Base-by-base conservation (phyloP, 108 stramenopile genomes). In the Mediolabrus comicus region DNA sequence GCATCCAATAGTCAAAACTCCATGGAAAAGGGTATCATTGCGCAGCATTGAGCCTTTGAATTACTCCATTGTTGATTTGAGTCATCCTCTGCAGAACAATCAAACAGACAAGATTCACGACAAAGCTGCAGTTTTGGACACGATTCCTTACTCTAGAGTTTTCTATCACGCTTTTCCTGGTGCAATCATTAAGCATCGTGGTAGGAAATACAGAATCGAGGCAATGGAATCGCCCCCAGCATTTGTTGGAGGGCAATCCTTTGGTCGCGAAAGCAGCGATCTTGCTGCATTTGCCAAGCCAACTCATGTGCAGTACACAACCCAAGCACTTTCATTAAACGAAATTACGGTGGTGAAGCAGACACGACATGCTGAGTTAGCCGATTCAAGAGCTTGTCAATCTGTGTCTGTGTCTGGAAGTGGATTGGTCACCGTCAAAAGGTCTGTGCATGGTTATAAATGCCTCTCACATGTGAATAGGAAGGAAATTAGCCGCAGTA, bases 121-220 rank as follows among this genome's bases (percentile, higher is more conserved):
- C 64, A 81, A 84, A 69, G 73, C 63, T 4, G 89, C 89, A n/a
- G 69, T 94, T 0, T 19, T 94, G 65, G 92, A 94, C 39, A 81
- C 81, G 4, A 83, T 94, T 27, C 92, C 92, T 0, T 94, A 91
- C 62, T 89, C 88, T 22, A 62, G 80, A 17, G 84, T 94, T 11
- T 91, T 94, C 55, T 97, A 90, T 59, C 89, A 95, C 65, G 85
- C 89, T 11, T 91, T 85, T 72, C 92, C 90, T 12, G 96, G 96
- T 0, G 93, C 96, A 9, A 80, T 97, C 2, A 94, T 94, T 17
- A 90, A 83, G 67, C 87, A 92, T 76, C 69, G 92, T 17, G 88
- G 88, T 8, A 60, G 69, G n/a, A 74, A 75, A 35, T 96, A 87
- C 74, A 84, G 82, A 54, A 88, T 96, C 8, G 59, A 87, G 9